Conservation (phyloP, 1,139 yeast species). For the Kurtzmaniella natalensis region DNA sequence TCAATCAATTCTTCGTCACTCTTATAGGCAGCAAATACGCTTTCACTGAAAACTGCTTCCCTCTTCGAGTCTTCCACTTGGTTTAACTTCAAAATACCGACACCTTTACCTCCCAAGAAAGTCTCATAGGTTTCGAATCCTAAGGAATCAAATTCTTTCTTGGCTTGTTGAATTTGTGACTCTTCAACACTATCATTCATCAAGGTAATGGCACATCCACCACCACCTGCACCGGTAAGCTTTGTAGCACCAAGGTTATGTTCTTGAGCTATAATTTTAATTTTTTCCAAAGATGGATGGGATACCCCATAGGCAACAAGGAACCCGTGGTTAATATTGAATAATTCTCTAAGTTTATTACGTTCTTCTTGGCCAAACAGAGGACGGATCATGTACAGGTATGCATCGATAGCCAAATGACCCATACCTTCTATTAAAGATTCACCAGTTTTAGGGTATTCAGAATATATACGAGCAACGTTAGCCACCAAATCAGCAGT, state of each 20-base stretch:
- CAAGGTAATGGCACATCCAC: conserved; percentile 95
- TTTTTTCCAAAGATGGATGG: conserved; percentile 79
- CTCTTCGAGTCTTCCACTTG: conserved; percentile 13
- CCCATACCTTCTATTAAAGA: conserved; percentile 72
- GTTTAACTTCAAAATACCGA: conserved; percentile 42
- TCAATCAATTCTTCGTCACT: conserved; percentile 45
- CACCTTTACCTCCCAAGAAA: conserved; percentile 87
- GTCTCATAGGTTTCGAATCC: conserved; percentile 83
- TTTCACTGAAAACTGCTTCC: conserved; percentile 24
- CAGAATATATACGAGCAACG: conserved; percentile 55
- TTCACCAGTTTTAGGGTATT: conserved; percentile 50
- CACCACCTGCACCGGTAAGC: conserved; percentile 98
- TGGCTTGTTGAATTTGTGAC: conserved; percentile 26
- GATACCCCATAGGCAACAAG: conserved; percentile 86
- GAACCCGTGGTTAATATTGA: conserved; percentile 86
- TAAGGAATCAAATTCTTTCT: conserved; percentile 33
- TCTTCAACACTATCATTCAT: conserved; percentile 47
- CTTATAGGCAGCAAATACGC: conserved; percentile 31
- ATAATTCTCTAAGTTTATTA: conserved; percentile 53
- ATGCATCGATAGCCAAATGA: conserved; percentile 63
- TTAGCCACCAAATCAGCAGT: conserved; percentile 80
- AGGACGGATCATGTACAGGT: conserved; percentile 53
- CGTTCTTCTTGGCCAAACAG: conserved; percentile 43
- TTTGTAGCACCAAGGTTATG: conserved; percentile 79
- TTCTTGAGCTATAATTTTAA: conserved; percentile 60